Evolutionary conservation across 225 moss, liverwort and hornwort species (phyloP).

Genomic region (Marchantia paleacea): DNA sequence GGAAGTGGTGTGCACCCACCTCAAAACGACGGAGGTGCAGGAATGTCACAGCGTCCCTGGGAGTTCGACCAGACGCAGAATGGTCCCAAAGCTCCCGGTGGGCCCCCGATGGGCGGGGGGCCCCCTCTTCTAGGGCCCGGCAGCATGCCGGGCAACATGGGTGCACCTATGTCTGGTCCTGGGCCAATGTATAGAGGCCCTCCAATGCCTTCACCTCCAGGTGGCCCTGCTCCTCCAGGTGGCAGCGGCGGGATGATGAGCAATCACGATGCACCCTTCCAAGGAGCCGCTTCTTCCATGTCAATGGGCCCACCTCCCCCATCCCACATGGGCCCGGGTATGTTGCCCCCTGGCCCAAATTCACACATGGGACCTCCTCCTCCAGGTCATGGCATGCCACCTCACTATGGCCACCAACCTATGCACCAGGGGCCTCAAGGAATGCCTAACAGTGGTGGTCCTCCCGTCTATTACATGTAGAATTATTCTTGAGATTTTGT

Average conservation of each 20-base stretch:
- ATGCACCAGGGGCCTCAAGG: slow-evolving; percentile 95
- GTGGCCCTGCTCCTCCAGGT: slow-evolving; percentile 63
- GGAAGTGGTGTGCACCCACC: slow-evolving; percentile 59
- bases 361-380: slow-evolving; percentile 67
- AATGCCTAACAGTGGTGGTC: slow-evolving; percentile 83
- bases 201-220: slow-evolving; percentile 67
- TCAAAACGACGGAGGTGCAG: slow-evolving; percentile 67
- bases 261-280: slow-evolving; percentile 45
- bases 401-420: slow-evolving; percentile 59
- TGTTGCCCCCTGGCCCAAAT: slow-evolving; percentile 62
- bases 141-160: slow-evolving; percentile 35
- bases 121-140: slow-evolving; percentile 31
- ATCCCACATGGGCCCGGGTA: slow-evolving; percentile 72
- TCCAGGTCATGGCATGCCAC: slow-evolving; percentile 77
- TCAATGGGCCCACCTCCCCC: slow-evolving; percentile 72
- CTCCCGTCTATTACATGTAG: slow-evolving; percentile 92
- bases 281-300: slow-evolving; percentile 61
- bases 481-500: slow-evolving; percentile 37
- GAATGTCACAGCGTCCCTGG: slow-evolving; percentile 73
- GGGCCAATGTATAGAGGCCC: slow-evolving; percentile 63
- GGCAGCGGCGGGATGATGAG: slow-evolving; percentile 34
- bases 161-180: slow-evolving; percentile 68
- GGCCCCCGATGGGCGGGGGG: slow-evolving; percentile 37
- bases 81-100: slow-evolving; percentile 38
- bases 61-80: slow-evolving; percentile 71